Base-by-base conservation (phyloP, 805 yeast species). In the Dipodascus albidus region DNA sequence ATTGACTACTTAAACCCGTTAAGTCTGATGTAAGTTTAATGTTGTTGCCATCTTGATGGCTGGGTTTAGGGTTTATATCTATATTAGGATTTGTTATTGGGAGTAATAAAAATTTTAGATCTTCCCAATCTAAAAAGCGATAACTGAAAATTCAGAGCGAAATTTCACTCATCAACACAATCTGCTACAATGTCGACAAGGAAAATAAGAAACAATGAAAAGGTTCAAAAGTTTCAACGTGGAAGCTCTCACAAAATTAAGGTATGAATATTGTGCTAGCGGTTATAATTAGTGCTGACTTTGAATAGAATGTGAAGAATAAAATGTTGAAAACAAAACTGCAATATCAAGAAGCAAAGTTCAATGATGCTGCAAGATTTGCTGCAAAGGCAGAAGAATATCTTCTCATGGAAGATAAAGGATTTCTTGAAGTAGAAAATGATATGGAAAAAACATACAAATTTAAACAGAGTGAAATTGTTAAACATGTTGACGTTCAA, bases 361-460 rank as follows among this genome's bases (percentile, higher is more conserved):
- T 85, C 67, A 77, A 80, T 58, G 85, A 83, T 55, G 95, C 96
- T 1, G 79, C 86, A n/a, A 74, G 76, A 58, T 77, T 88, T 8
- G 96, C 96, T 1, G 88, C 90, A 9, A 82, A 84, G 2, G 85
- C 97, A 0, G 97, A 93, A 61, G 44, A 38, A 17, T 76, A 88
- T 62, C 74, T 93, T 57, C 71, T 88, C 33, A 87, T 85, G 56
- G 98, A 93, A 70, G 83, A 85, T 24, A 78, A 76, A 2, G 99
- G 99, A 49, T 85, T 75, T 62, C 67, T 93, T 57, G 99, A 93
- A 67, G 88, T 96, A 3, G 99, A 93, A 63, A 83, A 83, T n/a
- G 80, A 75, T 53, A 82, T 91, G 90, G 99, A 93, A 70, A 83
- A 81, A 67, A 93, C 99, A 0, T 87, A 73, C 71, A 87, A 85